Base-by-base conservation (phyloP, 2,329 filamentous ascomycete species). In the Grosmannia serpens region DNA sequence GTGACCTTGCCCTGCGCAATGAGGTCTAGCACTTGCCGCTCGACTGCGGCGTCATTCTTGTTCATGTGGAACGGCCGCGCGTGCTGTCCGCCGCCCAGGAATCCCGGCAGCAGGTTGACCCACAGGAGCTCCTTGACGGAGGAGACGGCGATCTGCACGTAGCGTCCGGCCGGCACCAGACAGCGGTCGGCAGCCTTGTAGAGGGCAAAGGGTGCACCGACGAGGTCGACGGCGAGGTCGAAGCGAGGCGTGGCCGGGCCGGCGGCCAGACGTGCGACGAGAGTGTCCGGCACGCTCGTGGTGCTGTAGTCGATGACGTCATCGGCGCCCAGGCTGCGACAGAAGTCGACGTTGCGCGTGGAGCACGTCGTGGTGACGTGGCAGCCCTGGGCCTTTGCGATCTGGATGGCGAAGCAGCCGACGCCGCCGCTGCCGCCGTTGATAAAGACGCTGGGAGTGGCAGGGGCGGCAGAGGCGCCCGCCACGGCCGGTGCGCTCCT, bases 341-440 rank as follows among this genome's bases (percentile, higher is more conserved):
- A 67, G 17, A 74, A 67, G n/a, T 67, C 62, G 11, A 60, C 61
- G 59, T 75, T 74, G 4, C 27, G 58, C 15, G 66, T 66, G 15
- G 72, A 74, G 52, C 69, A 70, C 3, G 69, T 66, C 10, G 69
- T 65, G 4, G 67, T 69, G n/a, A 73, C 70, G n/a, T 70, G 64
- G 46, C 64, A 67, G 1, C 70, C 70, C 4, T 67, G 50, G 0
- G 64, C 63, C 41, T 70, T 70, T 26, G 71, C 73, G 10, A 75
- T 60, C 60, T 75, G 73, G 6, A 75, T 67, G 1, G 67, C 63
- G 55, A 68, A 74, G 0, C 67, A 63, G 2, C 74, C 73, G 3
- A 70, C 69, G 0, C 68, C 72, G 10, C 74, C 74, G 10, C 67
- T 66, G 33, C 68, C 71, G 6, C 71, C 71, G 8, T 70, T 73